Conservation (phyloP, 495 filamentous ascomycete species). For the Xylaria intraflava region DNA sequence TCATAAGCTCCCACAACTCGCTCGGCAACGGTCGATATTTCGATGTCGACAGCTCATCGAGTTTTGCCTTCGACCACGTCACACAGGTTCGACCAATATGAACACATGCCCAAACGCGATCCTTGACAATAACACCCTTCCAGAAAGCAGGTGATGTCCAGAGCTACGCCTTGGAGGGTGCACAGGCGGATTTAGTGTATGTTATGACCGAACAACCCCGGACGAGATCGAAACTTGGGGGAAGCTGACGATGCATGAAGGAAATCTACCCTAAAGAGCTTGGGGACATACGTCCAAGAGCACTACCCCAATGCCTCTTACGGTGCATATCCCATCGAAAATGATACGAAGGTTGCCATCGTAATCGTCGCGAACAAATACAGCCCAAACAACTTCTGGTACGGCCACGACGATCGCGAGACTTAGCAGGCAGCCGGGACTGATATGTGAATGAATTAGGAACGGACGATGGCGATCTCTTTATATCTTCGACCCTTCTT, state of each 20-base stretch:
- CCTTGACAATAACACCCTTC: constrained; percentile 11
- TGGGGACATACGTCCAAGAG: constrained; percentile 73
- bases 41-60: constrained; percentile 77
- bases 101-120: background rate
- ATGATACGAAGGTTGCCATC: constrained; percentile 70
- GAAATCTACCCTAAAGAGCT: constrained; percentile 71
- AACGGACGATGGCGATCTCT: constrained; percentile 93
- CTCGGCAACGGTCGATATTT: constrained; percentile 77
- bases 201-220: constrained; percentile 14
- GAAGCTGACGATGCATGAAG: constrained; percentile 32
- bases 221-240: background rate
- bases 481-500: constrained; percentile 68
- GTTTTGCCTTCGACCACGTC: constrained; percentile 79
- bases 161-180: constrained; percentile 72
- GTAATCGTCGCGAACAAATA: constrained; percentile 91
- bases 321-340: constrained; percentile 71
- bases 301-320: constrained; percentile 80
- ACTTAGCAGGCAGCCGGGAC: background rate
- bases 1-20: constrained; percentile 79
- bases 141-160: constrained; percentile 80
- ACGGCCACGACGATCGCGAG: constrained; percentile 5
- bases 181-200: constrained; percentile 74
- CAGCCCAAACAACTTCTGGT: constrained; percentile 97
- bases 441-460: constrained; percentile 38
- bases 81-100: constrained; percentile 53